Percentiles rank a stretch among this genome's conserved stretches.
Evolutionary conservation across 2,329 filamentous ascomycete species (phyloP).

Genomic region (Arthrobotrys sphaeroides): DNA sequence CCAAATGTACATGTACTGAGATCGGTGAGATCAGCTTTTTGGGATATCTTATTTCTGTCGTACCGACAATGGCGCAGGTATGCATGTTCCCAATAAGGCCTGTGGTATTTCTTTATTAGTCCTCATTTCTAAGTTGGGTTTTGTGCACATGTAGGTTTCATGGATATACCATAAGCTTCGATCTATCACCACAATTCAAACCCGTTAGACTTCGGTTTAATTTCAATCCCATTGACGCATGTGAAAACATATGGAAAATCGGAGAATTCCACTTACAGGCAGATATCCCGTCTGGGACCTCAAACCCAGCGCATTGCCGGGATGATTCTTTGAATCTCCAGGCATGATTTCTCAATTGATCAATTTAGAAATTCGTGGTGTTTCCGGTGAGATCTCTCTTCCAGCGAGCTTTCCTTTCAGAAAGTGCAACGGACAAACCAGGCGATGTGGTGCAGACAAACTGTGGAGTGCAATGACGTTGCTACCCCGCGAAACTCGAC

Average conservation of each 20-base stretch:
- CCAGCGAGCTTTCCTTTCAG: no score
- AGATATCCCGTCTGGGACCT: constrained; percentile 50
- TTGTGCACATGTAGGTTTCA: not conserved
- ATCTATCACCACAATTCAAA: constrained; percentile 18
- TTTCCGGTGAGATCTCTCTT: not conserved
- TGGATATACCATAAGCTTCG: constrained; percentile 52
- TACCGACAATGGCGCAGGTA: constrained; percentile 76
- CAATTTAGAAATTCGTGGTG: not conserved
- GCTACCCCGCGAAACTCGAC: not conserved
- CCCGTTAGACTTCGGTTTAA: not conserved
- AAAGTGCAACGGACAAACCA: no score
- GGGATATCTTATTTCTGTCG: not conserved
- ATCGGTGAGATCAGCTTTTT: not conserved
- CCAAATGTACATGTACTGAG: not conserved
- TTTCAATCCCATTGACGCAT: not conserved
- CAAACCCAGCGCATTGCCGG: constrained; percentile 32
- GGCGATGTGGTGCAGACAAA: not conserved
- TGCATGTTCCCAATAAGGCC: constrained; percentile 83
- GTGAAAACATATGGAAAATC: not conserved
- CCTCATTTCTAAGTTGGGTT: not conserved
- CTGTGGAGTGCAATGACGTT: not conserved
- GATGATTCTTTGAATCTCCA: constrained; percentile 25
- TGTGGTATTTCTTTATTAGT: constrained; percentile 22
- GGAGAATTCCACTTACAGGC: constrained; percentile 29
- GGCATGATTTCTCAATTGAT: constrained; percentile 19